Percentiles rank a stretch among this genome's conserved stretches.
Conservation (phyloP, 2,329 filamentous ascomycete genomes). For the Lachnellula arida region DNA sequence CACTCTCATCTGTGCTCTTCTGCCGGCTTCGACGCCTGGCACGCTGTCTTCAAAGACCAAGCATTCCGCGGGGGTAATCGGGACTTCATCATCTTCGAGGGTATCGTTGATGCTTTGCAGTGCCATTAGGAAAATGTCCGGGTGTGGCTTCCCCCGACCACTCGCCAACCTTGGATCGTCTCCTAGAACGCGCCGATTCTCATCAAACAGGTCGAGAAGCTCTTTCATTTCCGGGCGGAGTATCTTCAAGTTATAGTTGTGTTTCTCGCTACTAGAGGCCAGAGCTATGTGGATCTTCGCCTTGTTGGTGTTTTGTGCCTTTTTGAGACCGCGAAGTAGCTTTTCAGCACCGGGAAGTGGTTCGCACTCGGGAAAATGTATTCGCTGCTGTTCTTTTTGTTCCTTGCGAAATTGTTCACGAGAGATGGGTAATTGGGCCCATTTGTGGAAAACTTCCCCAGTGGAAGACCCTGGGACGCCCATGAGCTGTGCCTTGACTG, state of each 20-base stretch:
- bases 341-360: slow-evolving; percentile 65
- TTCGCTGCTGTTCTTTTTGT: slow-evolving; percentile 58
- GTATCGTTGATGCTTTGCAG: slow-evolving; percentile 77
- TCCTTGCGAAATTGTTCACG: slow-evolving; percentile 59
- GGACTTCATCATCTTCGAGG: slow-evolving; percentile 55
- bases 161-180: slow-evolving; percentile 74
- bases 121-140: slow-evolving; percentile 89
- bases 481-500: slow-evolving; percentile 76
- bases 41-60: slow-evolving; percentile 95
- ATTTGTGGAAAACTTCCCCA: slow-evolving; percentile 62
- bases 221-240: slow-evolving; percentile 52
- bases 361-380: slow-evolving; percentile 66
- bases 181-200: slow-evolving; percentile 69
- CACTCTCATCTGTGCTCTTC: slow-evolving; percentile 90
- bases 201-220: slow-evolving; percentile 61
- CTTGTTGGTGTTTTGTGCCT: slow-evolving; percentile 9
- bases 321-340: slow-evolving; percentile 56
- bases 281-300: slow-evolving; percentile 67
- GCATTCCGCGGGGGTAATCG: slow-evolving; percentile 78
- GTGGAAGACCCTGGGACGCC: slow-evolving; percentile 34
- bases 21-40: slow-evolving; percentile 83
- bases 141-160: slow-evolving; percentile 85
- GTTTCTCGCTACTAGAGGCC: slow-evolving; percentile 61
- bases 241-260: slow-evolving; percentile 34
- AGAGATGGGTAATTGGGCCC: slow-evolving; percentile 78